Conservation (phyloP, 352 stramenopile species). For the Bremia lactucae region DNA sequence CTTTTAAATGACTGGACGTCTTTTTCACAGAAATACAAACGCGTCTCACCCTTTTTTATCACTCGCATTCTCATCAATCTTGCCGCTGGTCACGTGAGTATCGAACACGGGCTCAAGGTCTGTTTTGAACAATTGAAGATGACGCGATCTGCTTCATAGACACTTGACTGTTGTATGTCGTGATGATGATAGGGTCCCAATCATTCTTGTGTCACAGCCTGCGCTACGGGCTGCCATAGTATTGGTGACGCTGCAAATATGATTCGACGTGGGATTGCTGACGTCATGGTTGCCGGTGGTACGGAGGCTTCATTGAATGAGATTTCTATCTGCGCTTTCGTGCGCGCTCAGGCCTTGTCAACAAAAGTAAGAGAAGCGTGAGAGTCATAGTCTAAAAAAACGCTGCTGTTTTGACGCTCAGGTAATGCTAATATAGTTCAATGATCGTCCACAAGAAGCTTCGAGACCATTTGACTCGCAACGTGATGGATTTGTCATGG, state of each 20-base stretch:
- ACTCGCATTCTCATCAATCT: constrained; percentile 90
- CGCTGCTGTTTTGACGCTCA: constrained; percentile 1
- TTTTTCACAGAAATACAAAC: constrained; percentile 61
- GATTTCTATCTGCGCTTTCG: constrained; percentile 91
- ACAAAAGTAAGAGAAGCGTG: constrained; percentile 44
- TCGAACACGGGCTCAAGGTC: constrained; percentile 84
- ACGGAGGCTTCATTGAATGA: constrained; percentile 92
- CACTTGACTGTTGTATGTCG: neutral
- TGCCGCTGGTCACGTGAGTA: constrained; percentile 86
- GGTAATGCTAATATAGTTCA: no score
- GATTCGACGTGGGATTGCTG: constrained; percentile 80
- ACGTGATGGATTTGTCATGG: constrained; percentile 97
- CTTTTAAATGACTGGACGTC: neutral
- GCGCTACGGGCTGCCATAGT: constrained; percentile 92
- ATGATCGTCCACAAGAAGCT: constrained; percentile 83
- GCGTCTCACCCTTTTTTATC: constrained; percentile 90
- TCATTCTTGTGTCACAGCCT: constrained; percentile 94
- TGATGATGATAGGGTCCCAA: constrained; percentile 84
- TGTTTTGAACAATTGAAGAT: neutral
- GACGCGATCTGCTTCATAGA: neutral
- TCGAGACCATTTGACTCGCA: constrained; percentile 93
- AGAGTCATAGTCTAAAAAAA: neutral
- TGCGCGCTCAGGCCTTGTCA: constrained; percentile 90
- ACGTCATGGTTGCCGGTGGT: constrained; percentile 94
- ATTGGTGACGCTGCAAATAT: constrained; percentile 93